phyloP scores from a whole-genome alignment of 768 basidiomycete genomes.

The Pulveroboletus sp. region DNA sequence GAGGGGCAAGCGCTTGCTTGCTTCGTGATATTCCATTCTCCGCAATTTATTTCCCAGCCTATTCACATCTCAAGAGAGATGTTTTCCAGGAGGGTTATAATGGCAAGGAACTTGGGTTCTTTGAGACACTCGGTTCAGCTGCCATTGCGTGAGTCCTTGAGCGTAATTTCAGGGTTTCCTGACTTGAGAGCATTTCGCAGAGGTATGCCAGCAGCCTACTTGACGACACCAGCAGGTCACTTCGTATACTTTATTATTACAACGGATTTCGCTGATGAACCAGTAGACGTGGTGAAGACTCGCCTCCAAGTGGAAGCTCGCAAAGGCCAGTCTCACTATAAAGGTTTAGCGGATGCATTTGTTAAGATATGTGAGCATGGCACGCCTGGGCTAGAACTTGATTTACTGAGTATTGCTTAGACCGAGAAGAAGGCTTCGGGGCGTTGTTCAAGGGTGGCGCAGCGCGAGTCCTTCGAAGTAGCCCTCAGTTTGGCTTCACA shows the following conservation, averaged over 20 bases:
- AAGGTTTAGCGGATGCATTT: slow-evolving; percentile 87
- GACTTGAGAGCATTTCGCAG: slow-evolving; percentile 44
- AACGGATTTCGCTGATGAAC: slow-evolving; percentile 13
- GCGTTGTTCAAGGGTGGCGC: slow-evolving; percentile 92
- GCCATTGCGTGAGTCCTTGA: slow-evolving; percentile 66
- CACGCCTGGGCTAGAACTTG: slow-evolving; percentile 4
- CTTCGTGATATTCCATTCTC: slow-evolving; percentile 97
- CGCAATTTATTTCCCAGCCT: slow-evolving; percentile 87
- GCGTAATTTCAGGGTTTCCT: slow-evolving; percentile 12
- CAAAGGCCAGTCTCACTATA: slow-evolving; percentile 89
- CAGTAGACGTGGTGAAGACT: slow-evolving; percentile 93
- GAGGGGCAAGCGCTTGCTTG: slow-evolving; percentile 89
- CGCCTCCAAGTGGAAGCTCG: slow-evolving; percentile 90
- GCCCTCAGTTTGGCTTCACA: slow-evolving; percentile 94
- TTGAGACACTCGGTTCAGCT: slow-evolving; percentile 84
- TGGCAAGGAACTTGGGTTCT: slow-evolving; percentile 87
- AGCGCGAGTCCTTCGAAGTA: slow-evolving; percentile 83
- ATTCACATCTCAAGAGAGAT: slow-evolving; percentile 89
- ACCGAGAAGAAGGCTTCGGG: slow-evolving; percentile 83
- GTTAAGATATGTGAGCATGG: slow-evolving; percentile 74
- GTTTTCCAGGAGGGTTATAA: slow-evolving; percentile 95
- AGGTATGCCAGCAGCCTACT: slow-evolving; percentile 96
- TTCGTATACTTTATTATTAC: slow-evolving; percentile 5
- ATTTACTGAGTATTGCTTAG: slow-evolving; percentile 36
- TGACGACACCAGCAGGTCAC: slow-evolving; percentile 87